Base-by-base conservation (phyloP, 345 rosid species). In the Gossypium bickii region DNA sequence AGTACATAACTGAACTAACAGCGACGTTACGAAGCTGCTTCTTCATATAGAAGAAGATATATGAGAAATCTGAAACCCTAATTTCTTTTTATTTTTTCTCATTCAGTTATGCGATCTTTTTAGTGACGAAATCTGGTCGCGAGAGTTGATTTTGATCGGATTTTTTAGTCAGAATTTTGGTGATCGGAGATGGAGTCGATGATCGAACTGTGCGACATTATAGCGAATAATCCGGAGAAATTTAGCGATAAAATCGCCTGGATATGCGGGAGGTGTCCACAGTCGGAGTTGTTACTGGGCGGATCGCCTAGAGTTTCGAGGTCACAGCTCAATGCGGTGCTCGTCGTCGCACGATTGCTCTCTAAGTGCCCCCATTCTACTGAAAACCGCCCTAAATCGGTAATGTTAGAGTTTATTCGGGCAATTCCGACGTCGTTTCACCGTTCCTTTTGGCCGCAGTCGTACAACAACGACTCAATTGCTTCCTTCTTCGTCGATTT, bases 221-320 rank as follows among this genome's bases (percentile, higher is more conserved):
- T 89, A 49, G 87, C 97, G 10, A 82, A 85, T 29, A 89, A 91
- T 49, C 98, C 98, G 74, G 80, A 78, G 73, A 97, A 89, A 72
- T 96, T 93, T 84, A 80, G 89, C 12, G 95, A 96, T 24, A 93
- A 93, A 62, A 77, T 96, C 60, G 84, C 88, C 62, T 93, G 98
- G 98, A 85, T 96, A 76, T 96, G 98, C 84, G 88, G 86, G 64
- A 89, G 97, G 3, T 93, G 98, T 77, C 97, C 99, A 13, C 98
- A 84, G 74, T 85, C 92, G 48, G 97, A 88, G 67, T 73, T 83
- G 75, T 77, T 90, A 18, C 83, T 72, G 59, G 77, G 83, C 58
- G 96, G 87, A 83, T 93, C 96, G 17, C 87, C 94, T 57, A 83
- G 93, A 87, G 93, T 95, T 66, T 79, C 99, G 38, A 89, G 90